These are phyloP conservation scores for Erodium texanum DNA, from an alignment of 441 rosid species.

Conservation along the genomic window DNA sequence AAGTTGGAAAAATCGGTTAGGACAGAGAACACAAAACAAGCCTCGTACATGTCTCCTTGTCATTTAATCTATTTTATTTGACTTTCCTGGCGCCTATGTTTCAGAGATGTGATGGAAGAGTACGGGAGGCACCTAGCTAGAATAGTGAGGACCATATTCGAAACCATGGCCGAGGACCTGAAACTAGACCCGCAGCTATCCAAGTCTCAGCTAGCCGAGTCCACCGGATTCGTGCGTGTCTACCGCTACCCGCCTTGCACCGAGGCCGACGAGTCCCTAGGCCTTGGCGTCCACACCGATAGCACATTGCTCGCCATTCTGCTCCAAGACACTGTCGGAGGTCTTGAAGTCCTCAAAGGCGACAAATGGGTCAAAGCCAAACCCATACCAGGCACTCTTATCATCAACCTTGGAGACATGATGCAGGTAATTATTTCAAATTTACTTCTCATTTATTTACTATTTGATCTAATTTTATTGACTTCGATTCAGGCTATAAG, in stretches of 20 bases:
- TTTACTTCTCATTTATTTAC: too few relatives aligned
- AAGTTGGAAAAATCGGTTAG: too few relatives aligned
- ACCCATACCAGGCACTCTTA: slow-evolving; percentile 39
- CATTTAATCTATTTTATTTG: neutral
- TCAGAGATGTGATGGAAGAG: slow-evolving; percentile 40
- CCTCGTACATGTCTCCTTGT: too few relatives aligned
- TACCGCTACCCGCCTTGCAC: slow-evolving; percentile 28
- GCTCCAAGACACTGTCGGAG: slow-evolving; percentile 44
- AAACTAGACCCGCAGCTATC: slow-evolving; percentile 26
- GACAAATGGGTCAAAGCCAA: slow-evolving; percentile 43
- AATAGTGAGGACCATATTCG: slow-evolving; percentile 38
- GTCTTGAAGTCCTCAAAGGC: slow-evolving; percentile 55
- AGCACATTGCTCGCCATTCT: slow-evolving; percentile 66
- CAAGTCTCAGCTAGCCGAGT: slow-evolving; percentile 32
- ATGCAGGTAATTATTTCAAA: slow-evolving; percentile 42
- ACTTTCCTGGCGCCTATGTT: neutral
- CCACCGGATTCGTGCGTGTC: slow-evolving; percentile 32
- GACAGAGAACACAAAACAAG: too few relatives aligned
- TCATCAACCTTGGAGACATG: slow-evolving; percentile 75
- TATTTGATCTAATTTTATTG: too few relatives aligned
- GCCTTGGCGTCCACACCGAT: slow-evolving; percentile 64
- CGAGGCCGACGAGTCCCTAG: slow-evolving; percentile 15
- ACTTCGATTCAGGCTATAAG: slow-evolving; percentile 15
- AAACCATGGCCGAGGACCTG: slow-evolving; percentile 36
- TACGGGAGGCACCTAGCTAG: slow-evolving; percentile 55